Evolutionary conservation across 768 basidiomycete species (phyloP).

Genomic region (Serpula lacrymans): DNA sequence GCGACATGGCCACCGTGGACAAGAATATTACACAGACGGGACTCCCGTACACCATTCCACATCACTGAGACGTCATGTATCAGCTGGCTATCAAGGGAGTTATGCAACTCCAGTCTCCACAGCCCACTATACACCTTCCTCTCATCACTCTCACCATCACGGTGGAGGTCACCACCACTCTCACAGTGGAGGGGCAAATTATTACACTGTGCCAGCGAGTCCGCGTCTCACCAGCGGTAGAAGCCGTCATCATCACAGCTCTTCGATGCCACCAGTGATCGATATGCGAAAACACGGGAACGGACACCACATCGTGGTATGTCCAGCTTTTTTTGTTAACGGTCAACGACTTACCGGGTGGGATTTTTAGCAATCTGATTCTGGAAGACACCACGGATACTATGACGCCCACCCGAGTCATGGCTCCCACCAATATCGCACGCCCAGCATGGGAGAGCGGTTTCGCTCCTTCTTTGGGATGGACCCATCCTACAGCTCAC

Average conservation of each 20-base stretch:
- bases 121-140: background rate
- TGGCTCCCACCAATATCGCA: slow-evolving; percentile 16
- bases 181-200: background rate
- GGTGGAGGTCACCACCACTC: slow-evolving; percentile 1
- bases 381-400: slow-evolving; percentile 14
- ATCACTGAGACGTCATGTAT: slow-evolving; percentile 9
- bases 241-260: slow-evolving; percentile 4
- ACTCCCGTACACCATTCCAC: slow-evolving; percentile 5
- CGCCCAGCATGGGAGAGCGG: slow-evolving; percentile 33
- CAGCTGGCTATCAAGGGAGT: slow-evolving; percentile 4
- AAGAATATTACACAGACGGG: background rate
- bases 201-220: slow-evolving; percentile 11
- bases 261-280: slow-evolving; percentile 3
- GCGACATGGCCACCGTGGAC: background rate
- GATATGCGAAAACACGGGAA: slow-evolving; percentile 6
- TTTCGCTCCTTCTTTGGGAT: slow-evolving; percentile 29
- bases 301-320: slow-evolving; percentile 14
- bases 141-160: background rate
- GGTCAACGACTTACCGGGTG: background rate
- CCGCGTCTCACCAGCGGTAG: slow-evolving; percentile 15
- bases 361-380: slow-evolving; percentile 11
- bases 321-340: slow-evolving; percentile 2
- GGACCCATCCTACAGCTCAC: too few species aligned
- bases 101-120: too few species aligned
- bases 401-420: slow-evolving; percentile 18